A percentile compares a stretch with the other conserved stretches of the same genome.
Conservation (phyloP, 441 rosid genomes). For the Erysimum pusillum region DNA sequence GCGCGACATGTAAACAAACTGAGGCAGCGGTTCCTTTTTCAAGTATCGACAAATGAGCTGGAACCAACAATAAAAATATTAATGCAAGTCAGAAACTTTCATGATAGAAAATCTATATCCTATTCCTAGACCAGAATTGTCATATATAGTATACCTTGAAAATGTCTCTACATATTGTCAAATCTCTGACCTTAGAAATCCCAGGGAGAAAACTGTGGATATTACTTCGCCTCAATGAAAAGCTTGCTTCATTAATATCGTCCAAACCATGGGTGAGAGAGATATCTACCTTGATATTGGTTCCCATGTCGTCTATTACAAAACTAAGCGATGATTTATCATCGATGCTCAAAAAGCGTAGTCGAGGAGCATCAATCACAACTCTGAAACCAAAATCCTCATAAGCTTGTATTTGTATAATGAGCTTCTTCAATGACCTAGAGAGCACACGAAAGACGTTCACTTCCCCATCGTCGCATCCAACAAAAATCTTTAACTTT, state of each 20-base stretch:
- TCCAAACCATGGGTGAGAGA: background rate
- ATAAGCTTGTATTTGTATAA: too few relatives aligned
- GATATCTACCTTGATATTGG: background rate
- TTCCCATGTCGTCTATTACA: too few relatives aligned
- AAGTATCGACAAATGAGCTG: background rate
- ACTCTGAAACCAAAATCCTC: background rate
- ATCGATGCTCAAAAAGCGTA: background rate
- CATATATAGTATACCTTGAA: background rate
- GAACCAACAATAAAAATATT: background rate
- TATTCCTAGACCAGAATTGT: background rate
- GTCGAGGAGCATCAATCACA: slow-evolving; percentile 20
- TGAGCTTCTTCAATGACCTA: background rate
- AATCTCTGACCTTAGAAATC: background rate
- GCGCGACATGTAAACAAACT: background rate
- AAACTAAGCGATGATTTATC: background rate
- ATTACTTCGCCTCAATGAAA: background rate
- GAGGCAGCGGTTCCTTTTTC: background rate
- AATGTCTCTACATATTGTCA: background rate
- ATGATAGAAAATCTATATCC: background rate
- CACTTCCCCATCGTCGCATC: rapidly evolving
- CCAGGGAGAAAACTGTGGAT: background rate
- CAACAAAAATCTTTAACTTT: too few relatives aligned
- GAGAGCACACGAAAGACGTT: background rate
- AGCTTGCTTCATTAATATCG: background rate
- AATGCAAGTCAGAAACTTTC: background rate